Evolutionary conservation across 345 rosid genomes (phyloP).

Genomic region (Euphorbia tirucalli): DNA sequence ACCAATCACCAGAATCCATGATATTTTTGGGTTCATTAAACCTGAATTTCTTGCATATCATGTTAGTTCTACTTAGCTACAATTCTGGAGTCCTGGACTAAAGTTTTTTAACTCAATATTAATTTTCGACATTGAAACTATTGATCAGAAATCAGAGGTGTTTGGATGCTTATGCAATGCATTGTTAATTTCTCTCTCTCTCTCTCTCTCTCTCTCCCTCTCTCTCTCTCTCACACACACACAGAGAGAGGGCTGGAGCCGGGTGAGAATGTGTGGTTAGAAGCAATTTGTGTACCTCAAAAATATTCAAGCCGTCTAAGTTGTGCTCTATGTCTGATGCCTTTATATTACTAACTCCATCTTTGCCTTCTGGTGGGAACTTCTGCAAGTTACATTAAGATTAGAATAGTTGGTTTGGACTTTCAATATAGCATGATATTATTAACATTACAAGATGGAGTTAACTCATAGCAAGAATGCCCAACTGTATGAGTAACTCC

Average conservation of each 20-base stretch:
- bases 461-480: neutral
- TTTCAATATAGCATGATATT: neutral
- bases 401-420: neutral
- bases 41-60: slow-evolving; percentile 1
- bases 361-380: slow-evolving; percentile 49
- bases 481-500: neutral
- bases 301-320: slow-evolving; percentile 47
- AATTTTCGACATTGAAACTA: neutral
- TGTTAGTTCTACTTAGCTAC: neutral
- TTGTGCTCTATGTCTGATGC: slow-evolving; percentile 33
- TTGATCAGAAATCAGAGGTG: neutral
- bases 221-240: neutral
- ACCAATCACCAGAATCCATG: neutral
- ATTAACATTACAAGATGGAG: neutral
- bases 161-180: neutral
- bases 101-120: neutral
- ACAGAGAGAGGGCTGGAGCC: neutral
- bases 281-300: slow-evolving; percentile 24
- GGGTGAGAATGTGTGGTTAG: neutral
- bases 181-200: neutral
- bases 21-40: neutral
- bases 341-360: slow-evolving; percentile 38
- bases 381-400: slow-evolving; percentile 26
- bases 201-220: neutral
- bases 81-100: neutral